Evolutionary conservation across 2,329 filamentous ascomycete species (phyloP).

Genomic region (Davidsoniella australis): DNA sequence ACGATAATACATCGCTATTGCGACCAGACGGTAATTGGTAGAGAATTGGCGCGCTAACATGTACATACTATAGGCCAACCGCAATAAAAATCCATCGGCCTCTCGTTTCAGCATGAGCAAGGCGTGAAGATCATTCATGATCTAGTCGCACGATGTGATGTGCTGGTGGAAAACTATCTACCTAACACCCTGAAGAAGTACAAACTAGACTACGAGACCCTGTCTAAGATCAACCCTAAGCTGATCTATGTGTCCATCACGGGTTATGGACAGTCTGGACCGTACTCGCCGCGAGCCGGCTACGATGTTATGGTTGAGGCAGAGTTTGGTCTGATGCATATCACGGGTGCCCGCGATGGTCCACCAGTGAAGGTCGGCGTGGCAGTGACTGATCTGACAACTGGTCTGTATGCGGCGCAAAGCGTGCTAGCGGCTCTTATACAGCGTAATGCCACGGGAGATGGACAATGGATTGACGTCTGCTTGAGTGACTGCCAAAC

Average conservation of each 20-base stretch:
- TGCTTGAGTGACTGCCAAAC: slow-evolving; percentile 88
- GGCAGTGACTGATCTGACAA: slow-evolving; percentile 89
- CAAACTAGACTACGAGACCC: slow-evolving; percentile 66
- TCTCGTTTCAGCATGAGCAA: slow-evolving; percentile 74
- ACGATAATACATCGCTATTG: too few relatives aligned
- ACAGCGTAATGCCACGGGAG: slow-evolving; percentile 53
- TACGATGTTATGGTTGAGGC: slow-evolving; percentile 99
- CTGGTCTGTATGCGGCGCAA: slow-evolving; percentile 87
- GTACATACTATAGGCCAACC: slow-evolving; percentile 50
- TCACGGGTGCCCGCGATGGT: slow-evolving; percentile 75
- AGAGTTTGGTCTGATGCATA: slow-evolving; percentile 96
- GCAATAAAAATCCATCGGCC: slow-evolving; percentile 90
- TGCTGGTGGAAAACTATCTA: slow-evolving; percentile 93
- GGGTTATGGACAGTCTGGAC: slow-evolving; percentile 89
- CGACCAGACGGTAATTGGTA: background rate
- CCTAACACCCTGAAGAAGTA: slow-evolving; percentile 85
- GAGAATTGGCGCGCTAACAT: background rate
- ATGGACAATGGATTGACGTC: slow-evolving; percentile 84
- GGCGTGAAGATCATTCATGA: slow-evolving; percentile 79
- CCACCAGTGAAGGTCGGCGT: slow-evolving; percentile 95
- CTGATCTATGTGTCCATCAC: slow-evolving; percentile 94
- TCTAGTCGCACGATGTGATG: slow-evolving; percentile 69
- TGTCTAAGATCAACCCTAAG: slow-evolving; percentile 64
- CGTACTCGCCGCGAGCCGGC: slow-evolving; percentile 70
- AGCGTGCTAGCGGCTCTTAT: slow-evolving; percentile 87